Percentiles rank a stretch among this genome's conserved stretches.
These are phyloP conservation scores for Kodamaea lidongshanica DNA, from an alignment of 805 yeast genomes.

Conservation along the genomic window DNA sequence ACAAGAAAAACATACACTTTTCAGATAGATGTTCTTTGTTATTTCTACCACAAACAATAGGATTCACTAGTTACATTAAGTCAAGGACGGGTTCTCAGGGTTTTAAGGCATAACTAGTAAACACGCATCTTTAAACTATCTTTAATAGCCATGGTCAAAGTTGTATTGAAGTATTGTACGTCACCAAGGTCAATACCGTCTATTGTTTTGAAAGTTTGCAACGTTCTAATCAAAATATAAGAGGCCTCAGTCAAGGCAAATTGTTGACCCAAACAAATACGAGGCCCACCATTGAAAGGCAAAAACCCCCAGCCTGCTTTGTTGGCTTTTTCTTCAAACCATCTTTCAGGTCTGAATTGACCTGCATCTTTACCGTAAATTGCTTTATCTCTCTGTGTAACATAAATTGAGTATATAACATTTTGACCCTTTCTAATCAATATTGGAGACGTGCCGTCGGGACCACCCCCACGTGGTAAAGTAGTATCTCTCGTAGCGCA, in stretches of 20 bases:
- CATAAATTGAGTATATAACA: constrained; percentile 15
- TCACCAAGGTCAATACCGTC: too few species aligned
- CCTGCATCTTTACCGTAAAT: constrained; percentile 32
- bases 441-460: constrained; percentile 16
- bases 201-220: constrained; percentile 22
- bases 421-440: constrained; percentile 20
- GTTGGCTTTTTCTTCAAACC: constrained; percentile 22
- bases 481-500: constrained; percentile 41
- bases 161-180: too few species aligned
- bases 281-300: constrained; percentile 35
- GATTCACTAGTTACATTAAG: too few species aligned
- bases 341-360: constrained; percentile 34
- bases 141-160: too few species aligned
- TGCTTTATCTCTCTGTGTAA: constrained; percentile 15
- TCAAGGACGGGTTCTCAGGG: too few species aligned
- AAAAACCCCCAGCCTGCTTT: constrained; percentile 32
- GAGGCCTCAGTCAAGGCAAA: constrained; percentile 35
- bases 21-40: too few species aligned
- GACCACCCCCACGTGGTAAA: constrained; percentile 48
- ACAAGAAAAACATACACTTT: too few species aligned
- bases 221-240: constrained; percentile 23
- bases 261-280: constrained; percentile 35
- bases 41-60: too few species aligned
- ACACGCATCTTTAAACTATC: too few species aligned
- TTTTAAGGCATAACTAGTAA: too few species aligned